phyloP scores from a whole-genome alignment of 345 rosid species.

The Microcos paniculata region DNA sequence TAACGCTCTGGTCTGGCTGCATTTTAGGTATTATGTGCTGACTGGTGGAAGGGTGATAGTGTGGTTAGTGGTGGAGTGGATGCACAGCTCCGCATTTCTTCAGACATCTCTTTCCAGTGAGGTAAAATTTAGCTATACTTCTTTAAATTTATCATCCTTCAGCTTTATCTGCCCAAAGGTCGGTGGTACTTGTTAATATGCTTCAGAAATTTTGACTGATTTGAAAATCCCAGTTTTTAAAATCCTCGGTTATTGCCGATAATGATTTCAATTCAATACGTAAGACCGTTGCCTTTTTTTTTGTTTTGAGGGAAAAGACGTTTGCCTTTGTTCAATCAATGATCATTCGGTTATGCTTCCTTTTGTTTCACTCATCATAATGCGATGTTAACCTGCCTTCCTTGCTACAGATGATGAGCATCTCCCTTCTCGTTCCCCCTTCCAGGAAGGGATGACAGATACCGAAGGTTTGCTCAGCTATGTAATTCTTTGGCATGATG shows the following conservation, averaged over 20 bases:
- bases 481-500: neutral
- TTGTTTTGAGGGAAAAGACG: too few species aligned
- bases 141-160: neutral
- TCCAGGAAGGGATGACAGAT: neutral
- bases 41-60: conserved; percentile 92
- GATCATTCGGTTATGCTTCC: neutral
- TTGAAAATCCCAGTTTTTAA: neutral
- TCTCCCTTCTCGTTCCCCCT: neutral
- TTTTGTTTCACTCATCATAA: neutral
- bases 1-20: conserved; percentile 9
- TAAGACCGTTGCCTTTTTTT: too few species aligned
- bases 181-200: neutral
- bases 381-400: neutral
- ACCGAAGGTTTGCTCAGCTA: neutral
- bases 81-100: conserved; percentile 68
- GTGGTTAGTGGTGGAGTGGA: conserved; percentile 92
- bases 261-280: neutral
- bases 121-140: conserved; percentile 25
- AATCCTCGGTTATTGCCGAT: neutral
- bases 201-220: neutral
- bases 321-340: neutral
- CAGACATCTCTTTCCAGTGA: conserved; percentile 57
- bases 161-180: neutral
- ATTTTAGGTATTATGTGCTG: conserved; percentile 78
- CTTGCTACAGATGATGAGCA: neutral